Base-by-base conservation (phyloP, 2,329 filamentous ascomycete genomes). In the Whalleya microplaca region DNA sequence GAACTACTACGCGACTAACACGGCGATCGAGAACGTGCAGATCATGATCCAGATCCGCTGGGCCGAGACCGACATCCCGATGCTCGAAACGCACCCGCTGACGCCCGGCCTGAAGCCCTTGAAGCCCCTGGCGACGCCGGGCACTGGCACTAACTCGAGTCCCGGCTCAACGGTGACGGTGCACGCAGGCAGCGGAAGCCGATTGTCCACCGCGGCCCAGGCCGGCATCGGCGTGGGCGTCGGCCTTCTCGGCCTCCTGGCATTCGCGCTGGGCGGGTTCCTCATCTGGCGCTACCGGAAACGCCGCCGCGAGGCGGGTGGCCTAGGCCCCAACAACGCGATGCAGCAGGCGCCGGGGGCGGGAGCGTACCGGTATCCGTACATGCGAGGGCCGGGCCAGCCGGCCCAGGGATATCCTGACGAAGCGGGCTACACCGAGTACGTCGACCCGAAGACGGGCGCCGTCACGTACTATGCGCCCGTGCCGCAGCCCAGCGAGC, bases 41-140 rank as follows among this genome's bases (percentile, higher is more conserved):
- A 55, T 61, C 14, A 69, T 63, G 48, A 69, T 67, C 32, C 56
- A 67, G 48, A 67, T 68, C 41, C 64, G 66, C 27, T 68, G 67
- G 65, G 62, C 62, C 1, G 58, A 56, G 3, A 55, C 56, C 10
- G 65, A 68, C 48, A 52, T 68, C 9, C 52, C 59, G 7, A 57
- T 48, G n/a, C 45, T 66, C 19, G 62, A 67, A 51, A 69, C 67
- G 1, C 54, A 66, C 47, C 64, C 65, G 1, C 44, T 68, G 9
- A 64, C 65, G 2, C 65, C 64, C 41, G 60, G 64, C 9, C 41
- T 65, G 12, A 55, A 27, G 19, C 44, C n/a, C n/a, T n/a, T n/a
- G n/a, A n/a, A n/a, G n/a, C n/a, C n/a, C n/a, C n/a, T n/a, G n/a
- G n/a, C n/a, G n/a, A n/a, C n/a, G n/a, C n/a, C n/a, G n/a, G n/a